Conservation (phyloP, 768 basidiomycete species). For the Tulasnella calospora region DNA sequence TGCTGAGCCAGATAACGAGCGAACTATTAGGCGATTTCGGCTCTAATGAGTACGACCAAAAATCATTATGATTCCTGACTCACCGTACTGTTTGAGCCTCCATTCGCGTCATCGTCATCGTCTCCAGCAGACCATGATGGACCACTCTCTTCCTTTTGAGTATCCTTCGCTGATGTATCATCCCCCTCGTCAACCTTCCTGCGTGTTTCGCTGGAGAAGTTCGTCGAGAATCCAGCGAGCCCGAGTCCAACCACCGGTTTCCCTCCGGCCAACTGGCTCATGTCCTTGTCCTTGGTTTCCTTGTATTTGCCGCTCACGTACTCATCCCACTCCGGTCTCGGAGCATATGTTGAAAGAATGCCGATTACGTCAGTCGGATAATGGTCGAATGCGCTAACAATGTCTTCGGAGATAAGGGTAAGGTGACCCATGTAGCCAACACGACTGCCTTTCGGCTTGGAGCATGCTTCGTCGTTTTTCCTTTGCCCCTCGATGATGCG, state of each 20-base stretch:
- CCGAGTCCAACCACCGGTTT: conserved; percentile 54
- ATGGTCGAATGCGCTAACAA: conserved; percentile 81
- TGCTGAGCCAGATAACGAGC: conserved; percentile 73
- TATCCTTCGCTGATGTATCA: conserved; percentile 31
- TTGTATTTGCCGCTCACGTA: conserved; percentile 81
- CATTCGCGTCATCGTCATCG: neutral
- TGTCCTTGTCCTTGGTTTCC: conserved; percentile 81
- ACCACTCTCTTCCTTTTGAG: conserved; percentile 28
- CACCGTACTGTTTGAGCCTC: neutral
- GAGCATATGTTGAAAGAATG: conserved; percentile 60
- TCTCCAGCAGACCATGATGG: neutral
- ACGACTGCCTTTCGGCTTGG: conserved; percentile 70
- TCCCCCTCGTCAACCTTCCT: conserved; percentile 75
- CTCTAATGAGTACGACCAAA: conserved; percentile 41
- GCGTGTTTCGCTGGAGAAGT: conserved; percentile 35
- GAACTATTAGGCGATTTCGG: conserved; percentile 49
- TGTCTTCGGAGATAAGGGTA: conserved; percentile 90
- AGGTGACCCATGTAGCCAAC: conserved; percentile 97
- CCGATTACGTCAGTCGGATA: conserved; percentile 75
- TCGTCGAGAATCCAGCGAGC: conserved; percentile 33
- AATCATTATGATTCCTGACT: neutral
- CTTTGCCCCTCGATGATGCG: conserved; percentile 83
- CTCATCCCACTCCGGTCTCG: conserved; percentile 78
- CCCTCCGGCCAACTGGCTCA: conserved; percentile 75
- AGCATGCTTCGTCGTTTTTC: conserved; percentile 65